Conservation (phyloP, 2,329 filamentous ascomycete genomes). For the Ophiognomonia clavigignenti-juglandacearum region DNA sequence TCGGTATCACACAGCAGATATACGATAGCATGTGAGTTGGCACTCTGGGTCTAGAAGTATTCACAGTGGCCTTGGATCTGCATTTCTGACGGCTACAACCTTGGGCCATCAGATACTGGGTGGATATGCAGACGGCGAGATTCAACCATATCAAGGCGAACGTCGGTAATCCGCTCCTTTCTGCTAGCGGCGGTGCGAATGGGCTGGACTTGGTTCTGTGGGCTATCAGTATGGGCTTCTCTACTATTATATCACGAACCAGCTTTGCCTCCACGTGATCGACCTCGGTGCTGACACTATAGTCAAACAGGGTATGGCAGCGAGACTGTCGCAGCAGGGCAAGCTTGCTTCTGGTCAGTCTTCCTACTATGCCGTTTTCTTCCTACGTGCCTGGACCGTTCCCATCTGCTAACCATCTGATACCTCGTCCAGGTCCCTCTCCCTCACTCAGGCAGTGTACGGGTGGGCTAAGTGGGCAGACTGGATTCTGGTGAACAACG, state of each 20-base stretch:
- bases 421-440: conserved; percentile 2
- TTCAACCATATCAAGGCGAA: conserved; percentile 1
- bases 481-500: neutral
- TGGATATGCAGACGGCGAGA: conserved; percentile 1
- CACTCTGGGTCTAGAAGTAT: no score
- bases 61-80: no score
- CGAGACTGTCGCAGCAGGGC: conserved; percentile 3
- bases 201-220: conserved; percentile 6
- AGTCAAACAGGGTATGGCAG: conserved; percentile 2
- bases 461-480: neutral
- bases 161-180: neutral
- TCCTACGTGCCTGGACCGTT: no score
- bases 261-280: no score
- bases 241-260: no score
- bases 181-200: neutral
- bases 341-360: conserved; percentile 6
- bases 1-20: conserved; percentile 5
- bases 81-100: no score
- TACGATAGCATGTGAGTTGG: conserved; percentile 2
- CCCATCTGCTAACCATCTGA: no score
- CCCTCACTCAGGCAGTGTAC: conserved; percentile 2
- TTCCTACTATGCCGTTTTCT: no score
- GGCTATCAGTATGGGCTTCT: conserved; percentile 1
- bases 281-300: no score
- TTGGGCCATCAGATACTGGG: conserved; percentile 8